phyloP scores from a whole-genome alignment of 2,329 filamentous ascomycete genomes.

The Hirsutella rhossiliensis region DNA sequence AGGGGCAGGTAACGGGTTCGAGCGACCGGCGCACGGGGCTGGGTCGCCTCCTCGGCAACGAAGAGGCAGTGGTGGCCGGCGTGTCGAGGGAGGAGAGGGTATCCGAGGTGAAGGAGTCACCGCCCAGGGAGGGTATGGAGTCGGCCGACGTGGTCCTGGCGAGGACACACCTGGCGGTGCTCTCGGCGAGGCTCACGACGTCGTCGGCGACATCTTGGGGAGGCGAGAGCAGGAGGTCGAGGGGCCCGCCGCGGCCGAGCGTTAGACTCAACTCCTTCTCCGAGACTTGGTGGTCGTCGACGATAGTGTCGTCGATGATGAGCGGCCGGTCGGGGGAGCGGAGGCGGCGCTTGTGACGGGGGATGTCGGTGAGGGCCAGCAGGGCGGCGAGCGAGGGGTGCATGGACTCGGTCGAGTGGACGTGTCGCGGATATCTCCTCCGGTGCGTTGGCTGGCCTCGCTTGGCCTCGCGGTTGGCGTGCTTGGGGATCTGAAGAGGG shows the following conservation, averaged over 20 bases:
- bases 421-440: slow-evolving; percentile 23
- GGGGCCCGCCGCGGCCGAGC: slow-evolving; percentile 38
- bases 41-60: slow-evolving; percentile 17
- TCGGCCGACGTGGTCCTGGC: slow-evolving; percentile 46
- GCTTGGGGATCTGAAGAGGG: slow-evolving; percentile 43
- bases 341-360: slow-evolving; percentile 23
- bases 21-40: slow-evolving; percentile 34
- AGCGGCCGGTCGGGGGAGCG: slow-evolving; percentile 18
- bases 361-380: slow-evolving; percentile 50
- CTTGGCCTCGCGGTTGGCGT: slow-evolving; percentile 21
- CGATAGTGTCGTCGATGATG: slow-evolving; percentile 45
- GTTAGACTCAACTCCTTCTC: slow-evolving; percentile 47
- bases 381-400: slow-evolving; percentile 49
- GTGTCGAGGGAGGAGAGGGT: slow-evolving; percentile 35
- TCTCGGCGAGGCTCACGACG: slow-evolving; percentile 36
- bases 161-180: slow-evolving; percentile 36
- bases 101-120: slow-evolving; percentile 40
- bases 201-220: slow-evolving; percentile 46
- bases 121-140: slow-evolving; percentile 47
- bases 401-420: slow-evolving; percentile 40
- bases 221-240: slow-evolving; percentile 47
- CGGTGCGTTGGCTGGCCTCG: slow-evolving; percentile 14
- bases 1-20: slow-evolving; percentile 43
- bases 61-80: slow-evolving; percentile 27
- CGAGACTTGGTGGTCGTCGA: slow-evolving; percentile 39